These are phyloP conservation scores for Xylaria arbuscula DNA, from an alignment of 2,329 filamentous ascomycete species.

Conservation along the genomic window DNA sequence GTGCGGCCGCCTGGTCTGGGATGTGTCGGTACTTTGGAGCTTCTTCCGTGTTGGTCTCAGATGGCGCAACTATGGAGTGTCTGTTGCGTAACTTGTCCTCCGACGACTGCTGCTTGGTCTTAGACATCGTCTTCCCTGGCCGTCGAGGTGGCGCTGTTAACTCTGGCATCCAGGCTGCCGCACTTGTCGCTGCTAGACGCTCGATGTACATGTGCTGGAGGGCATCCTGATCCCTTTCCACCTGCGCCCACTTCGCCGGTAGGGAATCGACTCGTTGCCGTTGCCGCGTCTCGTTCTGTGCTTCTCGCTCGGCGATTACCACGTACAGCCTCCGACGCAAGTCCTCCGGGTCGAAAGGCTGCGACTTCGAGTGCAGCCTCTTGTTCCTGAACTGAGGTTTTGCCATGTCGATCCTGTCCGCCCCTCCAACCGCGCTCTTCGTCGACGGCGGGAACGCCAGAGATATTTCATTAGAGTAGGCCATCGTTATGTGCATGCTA, in stretches of 20 bases:
- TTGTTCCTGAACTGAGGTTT: slow-evolving; percentile 27
- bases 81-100: slow-evolving; percentile 42
- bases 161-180: slow-evolving; percentile 25
- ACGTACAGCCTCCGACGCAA: slow-evolving; percentile 63
- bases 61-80: slow-evolving; percentile 21
- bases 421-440: slow-evolving; percentile 25
- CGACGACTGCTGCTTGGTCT: slow-evolving; percentile 27
- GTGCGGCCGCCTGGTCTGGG: slow-evolving; percentile 64
- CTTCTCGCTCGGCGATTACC: slow-evolving; percentile 63
- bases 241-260: slow-evolving; percentile 33
- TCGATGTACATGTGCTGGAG: slow-evolving; percentile 30
- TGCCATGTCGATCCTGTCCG: slow-evolving; percentile 23
- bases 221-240: slow-evolving; percentile 28
- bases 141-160: slow-evolving; percentile 8
- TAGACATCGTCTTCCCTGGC: slow-evolving; percentile 21
- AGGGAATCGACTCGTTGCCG: slow-evolving; percentile 46
- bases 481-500: slow-evolving; percentile 36
- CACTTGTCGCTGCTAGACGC: slow-evolving; percentile 4
- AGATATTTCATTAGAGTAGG: slow-evolving; percentile 30
- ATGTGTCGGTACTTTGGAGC: slow-evolving; percentile 58
- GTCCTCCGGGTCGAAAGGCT: slow-evolving; percentile 66
- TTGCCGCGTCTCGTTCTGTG: slow-evolving; percentile 52
- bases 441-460: slow-evolving; percentile 16
- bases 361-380: slow-evolving; percentile 42
- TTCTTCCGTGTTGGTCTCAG: slow-evolving; percentile 19